Base-by-base conservation (phyloP, 1,284 basidiomycete species). In the Sporisorium graminicola region DNA sequence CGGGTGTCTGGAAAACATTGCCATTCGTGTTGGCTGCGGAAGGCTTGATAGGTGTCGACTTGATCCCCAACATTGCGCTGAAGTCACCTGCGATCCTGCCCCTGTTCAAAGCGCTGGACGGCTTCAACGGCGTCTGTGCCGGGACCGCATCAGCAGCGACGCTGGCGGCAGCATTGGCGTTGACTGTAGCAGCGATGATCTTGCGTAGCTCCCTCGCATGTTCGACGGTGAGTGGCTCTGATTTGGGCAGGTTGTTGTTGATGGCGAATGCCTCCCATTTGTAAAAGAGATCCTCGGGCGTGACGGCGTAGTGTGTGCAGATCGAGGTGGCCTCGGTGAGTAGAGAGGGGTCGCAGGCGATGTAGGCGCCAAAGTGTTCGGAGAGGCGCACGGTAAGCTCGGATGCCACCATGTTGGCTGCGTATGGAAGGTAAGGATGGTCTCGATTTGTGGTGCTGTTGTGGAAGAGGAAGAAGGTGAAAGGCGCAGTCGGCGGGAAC, bases 261-360 rank as follows among this genome's bases (percentile, higher is more conserved):
- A 81, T 49, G 13, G 76, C 68, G 31, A 80, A 77, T 2, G 81
- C 77, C 51, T 81, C 79, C 65, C 68, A 80, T 61, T 81, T 81
- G 65, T 80, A 82, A 50, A 68, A 82, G 44, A 82, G 65, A 35
- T 78, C 75, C 54, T 79, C 59, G 14, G 80, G 70, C 10, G 70
- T 52, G 52, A 80, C 62, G 24, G 37, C 35, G 52, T 78, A 80
- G 33, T 71, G 66, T 2, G 59, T 65, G 55, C 74, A 72, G 58
- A 76, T 73, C 12, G 77, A 79, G 40, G 67, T 73, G 57, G 67
- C 50, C 54, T 79, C 77, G 20, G 63, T 27, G 49, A 79, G 64
- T 12, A 79, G 58, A 1, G 68, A 47, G 0, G 65, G 62, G 24
- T 79, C 71, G 47, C 13, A 47, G 27, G 65, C 62, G 35, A 77